Evolutionary conservation across 192 early-diverging fungal genomes (phyloP).

Genomic region (Coemansia biformis): DNA sequence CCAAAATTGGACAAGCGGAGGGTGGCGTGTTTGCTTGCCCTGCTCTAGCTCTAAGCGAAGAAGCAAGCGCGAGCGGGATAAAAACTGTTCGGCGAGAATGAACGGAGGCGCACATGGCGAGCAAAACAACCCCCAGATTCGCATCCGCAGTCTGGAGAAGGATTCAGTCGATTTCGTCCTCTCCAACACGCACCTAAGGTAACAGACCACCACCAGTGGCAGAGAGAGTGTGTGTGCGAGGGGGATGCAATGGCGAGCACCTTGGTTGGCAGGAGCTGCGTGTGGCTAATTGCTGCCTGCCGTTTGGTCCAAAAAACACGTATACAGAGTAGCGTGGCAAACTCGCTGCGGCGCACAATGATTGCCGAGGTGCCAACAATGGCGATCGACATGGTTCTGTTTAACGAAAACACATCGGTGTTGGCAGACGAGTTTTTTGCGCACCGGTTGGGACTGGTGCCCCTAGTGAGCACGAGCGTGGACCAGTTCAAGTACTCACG

Average conservation of each 20-base stretch:
- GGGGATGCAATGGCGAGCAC: too few species aligned
- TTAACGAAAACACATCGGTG: constrained; percentile 87
- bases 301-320: background rate
- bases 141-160: constrained; percentile 39
- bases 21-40: too few species aligned
- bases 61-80: too few species aligned
- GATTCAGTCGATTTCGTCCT: constrained; percentile 69
- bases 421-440: constrained; percentile 94
- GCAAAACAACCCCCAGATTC: constrained; percentile 33
- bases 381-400: constrained; percentile 96
- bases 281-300: background rate
- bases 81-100: too few species aligned
- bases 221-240: background rate
- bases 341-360: constrained; percentile 90
- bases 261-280: too few species aligned
- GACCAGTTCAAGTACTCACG: constrained; percentile 76
- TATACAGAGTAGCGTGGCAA: constrained; percentile 61
- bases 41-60: too few species aligned
- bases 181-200: constrained; percentile 68
- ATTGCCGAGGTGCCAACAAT: constrained; percentile 97
- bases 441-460: constrained; percentile 91
- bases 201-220: constrained; percentile 10
- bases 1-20: too few species aligned
- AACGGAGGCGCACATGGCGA: constrained; percentile 20
- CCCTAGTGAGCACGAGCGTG: constrained; percentile 73